Evolutionary conservation across 306 rosid genomes (phyloP).

Genomic region (Albizia julibrissin): DNA sequence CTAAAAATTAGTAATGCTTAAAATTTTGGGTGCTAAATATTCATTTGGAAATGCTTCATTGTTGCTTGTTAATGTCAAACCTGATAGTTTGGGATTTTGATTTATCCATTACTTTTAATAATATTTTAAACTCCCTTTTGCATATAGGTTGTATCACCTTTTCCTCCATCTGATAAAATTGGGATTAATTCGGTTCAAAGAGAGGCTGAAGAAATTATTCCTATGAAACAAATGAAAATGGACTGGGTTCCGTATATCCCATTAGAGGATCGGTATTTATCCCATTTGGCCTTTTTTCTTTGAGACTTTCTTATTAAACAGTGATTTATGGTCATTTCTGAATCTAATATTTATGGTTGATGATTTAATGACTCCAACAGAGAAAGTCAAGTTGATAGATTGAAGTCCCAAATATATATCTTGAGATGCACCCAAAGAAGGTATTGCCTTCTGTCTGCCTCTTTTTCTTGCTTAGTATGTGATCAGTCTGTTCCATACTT

Average conservation of each 20-base stretch:
- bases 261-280: constrained; percentile 38
- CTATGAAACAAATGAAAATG: constrained; percentile 24
- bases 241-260: constrained; percentile 45
- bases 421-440: constrained; percentile 19
- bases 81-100: not conserved
- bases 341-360: not conserved
- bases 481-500: not conserved
- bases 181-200: constrained; percentile 20
- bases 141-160: constrained; percentile 6
- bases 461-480: not conserved
- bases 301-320: not conserved
- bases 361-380: not conserved
- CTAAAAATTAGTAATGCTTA: not conserved
- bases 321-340: not conserved
- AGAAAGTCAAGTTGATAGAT: constrained; percentile 17
- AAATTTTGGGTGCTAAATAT: not conserved
- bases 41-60: not conserved
- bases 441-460: not conserved
- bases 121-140: not conserved
- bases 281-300: not conserved
- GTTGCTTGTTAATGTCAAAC: not conserved
- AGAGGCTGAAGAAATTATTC: constrained; percentile 24
- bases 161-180: constrained; percentile 21
- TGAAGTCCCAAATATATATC: constrained; percentile 17
- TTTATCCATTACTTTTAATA: not conserved